Base-by-base conservation (phyloP, 495 filamentous ascomycete species). In the Tuber borchii region DNA sequence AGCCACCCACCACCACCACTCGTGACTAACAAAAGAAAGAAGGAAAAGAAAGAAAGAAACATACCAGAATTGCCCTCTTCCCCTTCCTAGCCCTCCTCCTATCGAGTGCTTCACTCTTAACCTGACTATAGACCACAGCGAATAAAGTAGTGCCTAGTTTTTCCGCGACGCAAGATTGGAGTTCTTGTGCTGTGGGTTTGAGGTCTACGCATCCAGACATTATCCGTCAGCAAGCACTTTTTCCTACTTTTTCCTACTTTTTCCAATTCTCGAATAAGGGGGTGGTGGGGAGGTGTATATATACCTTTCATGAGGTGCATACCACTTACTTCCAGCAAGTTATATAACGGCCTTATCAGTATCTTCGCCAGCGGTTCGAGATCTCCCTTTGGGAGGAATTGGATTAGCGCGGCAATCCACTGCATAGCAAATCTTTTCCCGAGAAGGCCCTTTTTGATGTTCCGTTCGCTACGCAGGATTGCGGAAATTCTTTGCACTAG, bases 61-160 rank as follows among this genome's bases (percentile, higher is more conserved):
- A 10, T 75, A 79, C 78, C 81, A 95, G 93, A 75, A 97, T 91
- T 82, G 91, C 91, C 79, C 95, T 87, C 88, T 99, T 97, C 73
- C 86, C 87, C 61, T 91, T 89, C 82, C 95, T 85, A 71, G 88
- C 88, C 78, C 91, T 89, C 77, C 95, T 87, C 80, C 90, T 88
- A 51, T 82, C 80, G 65, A 75, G 72, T 20, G 95, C 90, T 43
- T 85, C 86, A 61, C 92, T 88, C 73, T 91, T 88, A 8, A 95
- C 91, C 43, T 85, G 87, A 48, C 90, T 83, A 82, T 97, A 85
- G 68, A 90, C 86, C 46, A 86, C 85, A 31, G 94, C 88, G 83
- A 93, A 98, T 79, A 88, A 90, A 0, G 89, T 87, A 7, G 91
- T 92, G n/a, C 94, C 95, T 70, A 97, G 85, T 81, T 92, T 93